Base-by-base conservation (phyloP, 1,139 yeast species). In the Trichomonascaceae sp. region DNA sequence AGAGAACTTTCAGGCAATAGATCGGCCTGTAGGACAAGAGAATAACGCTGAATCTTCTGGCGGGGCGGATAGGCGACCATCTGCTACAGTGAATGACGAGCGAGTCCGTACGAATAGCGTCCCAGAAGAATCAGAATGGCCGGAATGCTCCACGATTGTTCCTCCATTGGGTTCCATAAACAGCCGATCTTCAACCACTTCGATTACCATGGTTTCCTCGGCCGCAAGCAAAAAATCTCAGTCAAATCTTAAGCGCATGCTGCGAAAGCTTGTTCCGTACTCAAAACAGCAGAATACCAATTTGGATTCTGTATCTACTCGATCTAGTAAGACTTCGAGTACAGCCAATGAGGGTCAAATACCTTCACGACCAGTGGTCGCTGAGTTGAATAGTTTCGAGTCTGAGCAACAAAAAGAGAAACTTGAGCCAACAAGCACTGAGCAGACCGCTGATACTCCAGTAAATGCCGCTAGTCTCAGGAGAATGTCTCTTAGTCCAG, bases 251-350 rank as follows among this genome's bases (percentile, higher is more conserved):
- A 59, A 58, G 45, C 50, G 57, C 17, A 55, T 55, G 12, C 55
- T 60, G 62, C 48, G 55, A 43, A 58, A 56, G 48, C 41, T 59
- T 24, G 55, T 58, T 13, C 50, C 41, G 8, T 36, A 36, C n/a
- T 36, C 41, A 36, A 36, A 36, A 15, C 41, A n/a, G 41, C 41
- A 36, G 41, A 36, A 15, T 17, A 36, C 9, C 9, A 36, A 36
- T 36, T 13, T 15, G 41, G 41, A 36, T 9, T 3, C 17, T 1
- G 15, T 17, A n/a, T 36, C 41, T 36, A 36, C 17, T 3, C 41
- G 17, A 13, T 36, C 41, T 13, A 36, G 41, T 9, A 13, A 36
- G 41, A 36, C 41, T 17, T 36, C 41, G n/a, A 13, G 17, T 15
- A 36, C 41, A 17, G 17, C 17, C 17, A 36, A 36, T 36, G 41